Conservation (phyloP, 305 asterid genomes). For the Rubia tinctorum region DNA sequence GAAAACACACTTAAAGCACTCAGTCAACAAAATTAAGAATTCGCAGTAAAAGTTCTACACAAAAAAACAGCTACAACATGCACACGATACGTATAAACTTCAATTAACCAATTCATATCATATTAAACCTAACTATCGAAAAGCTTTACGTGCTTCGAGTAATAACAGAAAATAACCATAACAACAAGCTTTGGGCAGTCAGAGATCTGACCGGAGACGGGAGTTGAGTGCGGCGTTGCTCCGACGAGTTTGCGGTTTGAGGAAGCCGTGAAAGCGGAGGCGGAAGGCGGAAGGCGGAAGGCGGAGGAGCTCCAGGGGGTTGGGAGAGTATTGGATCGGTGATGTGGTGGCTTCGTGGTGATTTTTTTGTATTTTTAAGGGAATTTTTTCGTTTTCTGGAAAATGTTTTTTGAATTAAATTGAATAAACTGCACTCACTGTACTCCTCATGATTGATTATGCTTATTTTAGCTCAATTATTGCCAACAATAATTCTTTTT, state of each 20-base stretch:
- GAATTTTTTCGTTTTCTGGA: not conserved
- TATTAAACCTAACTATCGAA: not conserved
- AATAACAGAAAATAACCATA: not conserved
- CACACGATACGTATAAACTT: not conserved
- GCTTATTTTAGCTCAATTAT: not conserved
- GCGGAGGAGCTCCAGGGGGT: slow-evolving; percentile 15
- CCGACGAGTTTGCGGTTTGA: not conserved
- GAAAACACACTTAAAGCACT: not conserved
- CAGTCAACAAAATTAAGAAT: not conserved
- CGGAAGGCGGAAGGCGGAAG: no score
- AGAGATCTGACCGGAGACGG: slow-evolving; percentile 22
- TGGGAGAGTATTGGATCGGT: slow-evolving; percentile 14
- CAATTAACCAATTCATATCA: not conserved
- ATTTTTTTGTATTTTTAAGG: not conserved
- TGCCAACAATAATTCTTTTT: not conserved
- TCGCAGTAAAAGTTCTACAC: slow-evolving; percentile 3
- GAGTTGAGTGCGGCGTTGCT: slow-evolving; percentile 2
- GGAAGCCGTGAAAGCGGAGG: not conserved
- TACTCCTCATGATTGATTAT: not conserved
- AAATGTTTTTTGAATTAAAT: not conserved
- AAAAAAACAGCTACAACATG: slow-evolving; percentile 3
- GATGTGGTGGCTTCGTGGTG: slow-evolving; percentile 4
- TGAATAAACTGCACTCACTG: not conserved
- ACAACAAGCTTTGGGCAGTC: not conserved
- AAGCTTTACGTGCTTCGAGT: not conserved